A percentile compares a stretch with the other conserved stretches of the same genome.
Evolutionary conservation across 257 asterid genomes (phyloP).

Genomic region (Avicennia marina): DNA sequence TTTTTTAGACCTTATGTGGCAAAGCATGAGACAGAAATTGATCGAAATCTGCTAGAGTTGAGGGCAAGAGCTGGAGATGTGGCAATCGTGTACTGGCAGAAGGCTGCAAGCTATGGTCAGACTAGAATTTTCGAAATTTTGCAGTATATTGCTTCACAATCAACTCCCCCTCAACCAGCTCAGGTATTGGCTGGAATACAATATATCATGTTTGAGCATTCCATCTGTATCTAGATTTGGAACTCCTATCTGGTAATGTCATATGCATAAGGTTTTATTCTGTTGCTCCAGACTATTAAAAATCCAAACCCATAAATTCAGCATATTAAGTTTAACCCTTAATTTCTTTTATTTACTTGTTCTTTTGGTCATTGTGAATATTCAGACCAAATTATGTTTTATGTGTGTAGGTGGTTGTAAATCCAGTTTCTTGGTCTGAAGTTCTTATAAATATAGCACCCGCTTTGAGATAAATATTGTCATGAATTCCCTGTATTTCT

Average conservation of each 20-base stretch:
- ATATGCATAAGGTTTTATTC: too few relatives aligned
- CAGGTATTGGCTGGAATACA: slow-evolving; percentile 41
- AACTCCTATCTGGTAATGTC: too few relatives aligned
- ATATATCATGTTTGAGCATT: not conserved
- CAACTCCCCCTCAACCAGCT: slow-evolving; percentile 50
- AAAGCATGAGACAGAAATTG: slow-evolving; percentile 88
- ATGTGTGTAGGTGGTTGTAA: too few relatives aligned
- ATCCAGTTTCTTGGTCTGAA: too few relatives aligned
- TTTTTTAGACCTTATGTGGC: slow-evolving; percentile 82
- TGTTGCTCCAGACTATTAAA: too few relatives aligned
- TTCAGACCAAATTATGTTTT: too few relatives aligned
- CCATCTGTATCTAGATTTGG: not conserved
- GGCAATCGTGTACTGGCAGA: slow-evolving; percentile 55
- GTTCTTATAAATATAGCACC: too few relatives aligned
- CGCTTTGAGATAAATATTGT: too few relatives aligned
- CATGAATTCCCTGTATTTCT: too few relatives aligned
- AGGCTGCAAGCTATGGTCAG: slow-evolving; percentile 62
- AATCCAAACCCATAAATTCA: too few relatives aligned
- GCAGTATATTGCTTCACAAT: slow-evolving; percentile 82
- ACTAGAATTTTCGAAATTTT: slow-evolving; percentile 75
- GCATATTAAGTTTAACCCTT: not conserved
- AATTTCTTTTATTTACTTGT: not conserved
- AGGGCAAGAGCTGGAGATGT: slow-evolving; percentile 83
- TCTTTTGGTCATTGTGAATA: not conserved
- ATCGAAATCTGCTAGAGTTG: slow-evolving; percentile 71